Evolutionary conservation across 768 basidiomycete species (phyloP).

Genomic region (Hebeloma cylindrosporum): DNA sequence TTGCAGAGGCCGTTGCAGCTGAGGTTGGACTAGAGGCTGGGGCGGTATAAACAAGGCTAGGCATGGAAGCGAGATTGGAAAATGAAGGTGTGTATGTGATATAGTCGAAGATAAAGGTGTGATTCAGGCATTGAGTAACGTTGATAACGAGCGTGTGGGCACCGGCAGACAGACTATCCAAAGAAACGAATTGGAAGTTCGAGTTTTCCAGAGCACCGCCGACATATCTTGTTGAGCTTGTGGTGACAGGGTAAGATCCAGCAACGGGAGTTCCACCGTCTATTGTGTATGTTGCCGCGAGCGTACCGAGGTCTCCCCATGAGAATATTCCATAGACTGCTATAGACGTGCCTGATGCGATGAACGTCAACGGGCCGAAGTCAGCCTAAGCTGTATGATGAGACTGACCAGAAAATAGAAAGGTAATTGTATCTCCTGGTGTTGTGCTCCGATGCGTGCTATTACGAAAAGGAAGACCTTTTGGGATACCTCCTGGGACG

Average conservation of each 20-base stretch:
- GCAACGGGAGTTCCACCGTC: background rate
- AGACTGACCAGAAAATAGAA: conserved; percentile 12
- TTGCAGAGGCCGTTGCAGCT: too few relatives aligned
- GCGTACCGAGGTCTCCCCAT: conserved; percentile 6
- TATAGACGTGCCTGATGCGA: conserved; percentile 1
- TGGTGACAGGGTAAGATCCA: conserved; percentile 3
- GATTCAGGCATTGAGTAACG: conserved; percentile 12
- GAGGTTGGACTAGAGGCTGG: too few relatives aligned
- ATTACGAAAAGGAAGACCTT: conserved; percentile 8
- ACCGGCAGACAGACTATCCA: conserved; percentile 1
- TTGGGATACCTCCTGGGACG: conserved; percentile 9
- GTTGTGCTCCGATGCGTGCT: conserved; percentile 9
- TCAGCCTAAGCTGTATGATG: background rate
- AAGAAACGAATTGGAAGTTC: conserved; percentile 11
- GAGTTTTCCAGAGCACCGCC: background rate
- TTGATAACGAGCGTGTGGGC: conserved; percentile 15
- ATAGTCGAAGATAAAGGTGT: conserved; percentile 14
- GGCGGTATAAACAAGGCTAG: too few relatives aligned
- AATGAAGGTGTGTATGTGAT: conserved; percentile 19
- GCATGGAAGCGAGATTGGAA: conserved; percentile 13
- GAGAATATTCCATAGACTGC: conserved; percentile 5
- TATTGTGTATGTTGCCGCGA: conserved; percentile 5
- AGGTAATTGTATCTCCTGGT: conserved; percentile 11
- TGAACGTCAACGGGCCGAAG: background rate
- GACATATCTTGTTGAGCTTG: background rate